Evolutionary conservation across 2,329 filamentous ascomycete species (phyloP), one percentile per base, ranked within the genome.

Genomic region (Hymenoscyphus albidus): DNA sequence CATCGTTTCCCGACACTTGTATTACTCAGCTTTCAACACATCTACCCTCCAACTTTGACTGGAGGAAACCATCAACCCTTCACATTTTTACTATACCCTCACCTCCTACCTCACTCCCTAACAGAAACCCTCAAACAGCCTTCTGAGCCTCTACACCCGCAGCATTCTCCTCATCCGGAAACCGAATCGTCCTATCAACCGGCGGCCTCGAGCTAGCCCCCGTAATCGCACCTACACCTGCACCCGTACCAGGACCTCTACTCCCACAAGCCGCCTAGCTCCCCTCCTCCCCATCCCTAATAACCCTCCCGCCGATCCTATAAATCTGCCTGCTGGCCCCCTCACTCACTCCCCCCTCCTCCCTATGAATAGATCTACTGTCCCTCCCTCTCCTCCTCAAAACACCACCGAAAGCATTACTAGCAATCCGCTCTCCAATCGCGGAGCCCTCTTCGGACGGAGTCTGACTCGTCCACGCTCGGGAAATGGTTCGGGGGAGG

Each of bases 401-500:
- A 32, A 67, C 58, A 10, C 69, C 69, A 32, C 57, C 42, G n/a
- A 54, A 12, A 16, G 62, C 56, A 12, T 64, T 57, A 27, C 65
- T 57, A 31, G 58, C 60, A 12, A 65, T 40, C n/a, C 64, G 63
- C 18, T 67, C 67, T 35, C 63, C 66, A 31, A 69, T 61, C 5
- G 56, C 31, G 61, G 71, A 70, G 1, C 62, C 40, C 35, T 67
- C 18, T 10, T 64, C 56, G 3, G 68, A 63, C 2, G 67, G 68
- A 2, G 31, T 35, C 64, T 71, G 69, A 22, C 70, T 71, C 2
- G 69, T 70, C 38, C 74, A 74, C 10, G 71, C 72, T 62, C 72
- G 62, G 4, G 85, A 88, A 22, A 92, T 75, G 0, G 87, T 90
- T 32, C 86, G 79, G 0, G 88, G 88, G 0, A 91, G 79, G 65